phyloP scores from a whole-genome alignment of 2,329 filamentous ascomycete genomes.

The Cladosporium halotolerans region DNA sequence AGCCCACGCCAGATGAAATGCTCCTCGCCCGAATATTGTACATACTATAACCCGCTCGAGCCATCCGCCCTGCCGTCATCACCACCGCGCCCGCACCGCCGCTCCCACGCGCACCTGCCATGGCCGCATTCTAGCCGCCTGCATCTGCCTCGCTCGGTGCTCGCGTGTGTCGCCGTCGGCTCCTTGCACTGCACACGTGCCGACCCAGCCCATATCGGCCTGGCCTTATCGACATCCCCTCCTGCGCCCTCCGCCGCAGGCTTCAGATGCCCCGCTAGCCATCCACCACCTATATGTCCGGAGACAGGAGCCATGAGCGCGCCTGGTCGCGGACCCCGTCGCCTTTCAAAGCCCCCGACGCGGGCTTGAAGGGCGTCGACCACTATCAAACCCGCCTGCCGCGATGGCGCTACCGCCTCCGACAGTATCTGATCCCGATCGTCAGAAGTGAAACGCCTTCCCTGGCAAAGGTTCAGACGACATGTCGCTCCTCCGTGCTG shows the following conservation, averaged over 20 bases:
- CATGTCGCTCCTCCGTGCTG: slow-evolving; percentile 71
- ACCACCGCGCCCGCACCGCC: background rate
- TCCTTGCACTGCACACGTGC: background rate
- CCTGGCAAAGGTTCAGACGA: slow-evolving; percentile 77
- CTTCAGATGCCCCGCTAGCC: slow-evolving; percentile 8
- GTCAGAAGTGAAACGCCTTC: slow-evolving; percentile 94
- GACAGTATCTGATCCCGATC: slow-evolving; percentile 75
- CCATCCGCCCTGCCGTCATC: background rate
- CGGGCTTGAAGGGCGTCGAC: slow-evolving; percentile 72
- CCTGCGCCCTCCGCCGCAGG: background rate
- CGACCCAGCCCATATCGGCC: too few relatives aligned
- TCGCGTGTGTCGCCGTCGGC: background rate
- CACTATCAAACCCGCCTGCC: slow-evolving; percentile 63
- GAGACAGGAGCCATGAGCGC: slow-evolving; percentile 5
- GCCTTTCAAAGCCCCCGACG: slow-evolving; percentile 46
- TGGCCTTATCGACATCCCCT: background rate
- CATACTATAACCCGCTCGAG: background rate
- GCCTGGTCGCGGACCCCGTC: slow-evolving; percentile 20
- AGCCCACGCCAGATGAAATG: background rate
- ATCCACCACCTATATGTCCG: slow-evolving; percentile 4
- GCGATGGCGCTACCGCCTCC: slow-evolving; percentile 78
- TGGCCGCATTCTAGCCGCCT: background rate
- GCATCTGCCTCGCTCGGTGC: background rate
- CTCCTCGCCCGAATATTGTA: background rate
- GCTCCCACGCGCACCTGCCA: background rate